phyloP scores from a whole-genome alignment of 2,329 filamentous ascomycete species.

The Cryphonectria carpinicola region DNA sequence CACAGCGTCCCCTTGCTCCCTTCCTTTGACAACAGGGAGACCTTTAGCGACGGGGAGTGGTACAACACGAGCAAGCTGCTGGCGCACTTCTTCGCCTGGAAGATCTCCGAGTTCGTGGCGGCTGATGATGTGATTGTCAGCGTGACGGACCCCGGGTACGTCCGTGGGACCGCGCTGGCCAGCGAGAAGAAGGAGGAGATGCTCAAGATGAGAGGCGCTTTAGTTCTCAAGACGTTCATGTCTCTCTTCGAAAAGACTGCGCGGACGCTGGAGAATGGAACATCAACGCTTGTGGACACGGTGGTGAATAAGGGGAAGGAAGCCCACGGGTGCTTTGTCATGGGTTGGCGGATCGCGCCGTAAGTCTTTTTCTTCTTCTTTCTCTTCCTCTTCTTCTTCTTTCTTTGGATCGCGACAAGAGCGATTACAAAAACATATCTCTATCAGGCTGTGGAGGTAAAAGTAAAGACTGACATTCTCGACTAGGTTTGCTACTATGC shows the following conservation, averaged over 20 bases:
- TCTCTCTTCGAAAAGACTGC: not conserved
- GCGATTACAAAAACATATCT: not conserved
- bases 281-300: constrained; percentile 16
- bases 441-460: not conserved
- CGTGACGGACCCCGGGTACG: constrained; percentile 50
- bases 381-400: too few species aligned
- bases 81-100: constrained; percentile 41
- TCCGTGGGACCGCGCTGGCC: constrained; percentile 44
- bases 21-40: not conserved
- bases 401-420: too few species aligned
- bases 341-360: constrained; percentile 14
- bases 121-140: constrained; percentile 50
- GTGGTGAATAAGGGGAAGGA: constrained; percentile 17
- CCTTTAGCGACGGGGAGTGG: not conserved
- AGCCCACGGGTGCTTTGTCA: constrained; percentile 19
- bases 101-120: constrained; percentile 42
- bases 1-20: constrained; percentile 4
- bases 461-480: not conserved
- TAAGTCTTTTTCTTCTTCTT: not conserved
- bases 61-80: constrained; percentile 37
- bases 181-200: constrained; percentile 11
- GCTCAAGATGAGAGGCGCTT: not conserved
- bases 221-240: not conserved
- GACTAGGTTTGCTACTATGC: constrained; percentile 3
- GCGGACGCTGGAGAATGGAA: constrained; percentile 7